These are phyloP conservation scores for Madurella mycetomatis DNA, from an alignment of 2,329 filamentous ascomycete genomes.

Conservation along the genomic window DNA sequence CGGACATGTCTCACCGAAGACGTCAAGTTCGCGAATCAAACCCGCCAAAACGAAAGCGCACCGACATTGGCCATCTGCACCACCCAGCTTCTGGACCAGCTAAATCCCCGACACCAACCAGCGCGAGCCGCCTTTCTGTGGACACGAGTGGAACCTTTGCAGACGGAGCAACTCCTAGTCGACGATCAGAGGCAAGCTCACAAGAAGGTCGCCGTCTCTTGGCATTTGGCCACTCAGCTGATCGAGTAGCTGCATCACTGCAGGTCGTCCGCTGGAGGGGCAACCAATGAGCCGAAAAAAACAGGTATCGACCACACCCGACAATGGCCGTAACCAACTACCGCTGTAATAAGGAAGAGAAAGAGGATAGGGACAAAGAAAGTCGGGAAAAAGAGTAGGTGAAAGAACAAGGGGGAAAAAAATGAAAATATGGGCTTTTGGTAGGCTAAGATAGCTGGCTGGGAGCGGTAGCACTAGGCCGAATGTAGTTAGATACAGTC, in stretches of 20 bases:
- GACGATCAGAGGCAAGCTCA: background rate
- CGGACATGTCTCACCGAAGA: background rate
- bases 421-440: no score
- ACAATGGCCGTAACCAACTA: no score
- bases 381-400: no score
- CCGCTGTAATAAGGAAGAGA: no score
- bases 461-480: no score
- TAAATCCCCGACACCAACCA: background rate
- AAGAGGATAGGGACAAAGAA: no score
- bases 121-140: background rate
- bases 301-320: no score
- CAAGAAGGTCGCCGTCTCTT: background rate
- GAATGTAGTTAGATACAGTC: no score
- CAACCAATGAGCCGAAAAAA: background rate
- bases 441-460: no score
- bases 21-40: slow-evolving; percentile 8
- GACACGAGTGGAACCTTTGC: background rate
- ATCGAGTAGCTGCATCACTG: background rate
- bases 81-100: background rate
- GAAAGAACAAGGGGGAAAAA: no score
- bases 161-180: slow-evolving; percentile 10
- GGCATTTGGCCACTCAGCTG: background rate
- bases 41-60: background rate
- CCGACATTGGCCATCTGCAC: background rate
- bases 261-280: background rate